Evolutionary conservation across 2,329 filamentous ascomycete genomes (phyloP), one percentile per base, ranked within the genome.

Genomic region (Didymella pinodella): DNA sequence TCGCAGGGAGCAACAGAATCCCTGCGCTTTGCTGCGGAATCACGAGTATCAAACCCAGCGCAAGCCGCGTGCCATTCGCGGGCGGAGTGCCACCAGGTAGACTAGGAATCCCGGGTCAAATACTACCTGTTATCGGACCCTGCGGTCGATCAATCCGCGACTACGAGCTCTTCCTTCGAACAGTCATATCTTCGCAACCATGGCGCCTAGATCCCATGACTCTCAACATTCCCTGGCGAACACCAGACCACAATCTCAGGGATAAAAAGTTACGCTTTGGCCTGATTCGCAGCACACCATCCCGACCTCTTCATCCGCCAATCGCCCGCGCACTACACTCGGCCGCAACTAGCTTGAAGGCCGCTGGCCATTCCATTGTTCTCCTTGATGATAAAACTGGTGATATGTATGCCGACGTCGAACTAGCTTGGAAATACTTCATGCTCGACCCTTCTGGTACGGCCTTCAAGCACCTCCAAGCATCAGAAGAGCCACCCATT

Each of bases 11-110:
- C 2, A 81, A 83, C 50, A 77, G 83, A 7, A 78, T 84, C 11
- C 83, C 83, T 0, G 75, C 81, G 0, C 72, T 79, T 68, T 93
- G 93, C 77, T 75, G 76, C 51, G 73, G 72, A 2, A 62, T 68
- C 51, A 80, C 83, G 12, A 82, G 82, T 0, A 71, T 85, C 31
- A 85, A 85, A 59, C 82, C 84, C 0, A 85, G 83, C 0, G 77
- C 81, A 53, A 80, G 81, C 0, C 73, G 84, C 0, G 75, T 85
- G 0, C 83, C 83, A 0, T 85, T 55, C 7, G 41, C 48, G 4
- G 57, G 57, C 10, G 43, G 43, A 8, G 46, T 46, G 7, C 34
- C 71, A 1, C 70, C 72, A 0, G 76, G 75, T 0, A 59, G 76
- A 3, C 14, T 73, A 3, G 76, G 76, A 0, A 65, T 56, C 31